Evolutionary conservation across 352 stramenopile species (phyloP), one percentile per base, ranked within the genome.

Genomic region (Pythium folliculosum): DNA sequence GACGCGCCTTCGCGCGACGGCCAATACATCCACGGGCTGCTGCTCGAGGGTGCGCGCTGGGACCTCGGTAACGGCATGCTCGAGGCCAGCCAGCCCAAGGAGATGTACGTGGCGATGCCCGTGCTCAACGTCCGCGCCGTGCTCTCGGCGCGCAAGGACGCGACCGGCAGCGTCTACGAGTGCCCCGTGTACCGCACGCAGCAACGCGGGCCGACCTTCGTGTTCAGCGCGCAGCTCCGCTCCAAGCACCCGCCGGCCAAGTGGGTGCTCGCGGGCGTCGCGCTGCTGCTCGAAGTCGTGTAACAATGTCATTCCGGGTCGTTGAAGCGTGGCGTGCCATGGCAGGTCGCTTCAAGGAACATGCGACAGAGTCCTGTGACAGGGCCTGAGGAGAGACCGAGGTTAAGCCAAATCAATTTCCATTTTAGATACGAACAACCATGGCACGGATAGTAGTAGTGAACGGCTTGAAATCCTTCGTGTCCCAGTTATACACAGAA

Each of bases 161-260:
- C 73, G 14, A 38, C 71, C 21, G 45, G 68, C 44, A 63, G 51
- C 1, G 70, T 84, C 49, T 97, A 91, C 57, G 77, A 90, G 35
- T 98, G 92, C 58, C 92, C 92, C 8, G 90, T 97, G 44, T 98
- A 98, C 66, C 92, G 92, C 51, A 98, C 92, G 9, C 89, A 97
- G 58, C 84, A 96, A 70, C 84, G 92, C 49, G 92, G 91, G 3
- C 81, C 91, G 5, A 98, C 91, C 25, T 94, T 91, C 52, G 86
- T 98, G 19, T 98, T 97, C 66, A 82, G 81, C 45, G 89, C 92
- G 5, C 81, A 91, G 59, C 72, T 98, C 1, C 76, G 84, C n/a
- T 96, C 88, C 30, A 98, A 98, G 55, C 70, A 86, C 25, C 79
- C 89, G 7, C 77, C 88, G 22, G 79, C 90, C 30, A 98, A 97